Evolutionary conservation across 306 rosid genomes (phyloP), one percentile per base, ranked within the genome.

Genomic region (Aeschynomene evenia): DNA sequence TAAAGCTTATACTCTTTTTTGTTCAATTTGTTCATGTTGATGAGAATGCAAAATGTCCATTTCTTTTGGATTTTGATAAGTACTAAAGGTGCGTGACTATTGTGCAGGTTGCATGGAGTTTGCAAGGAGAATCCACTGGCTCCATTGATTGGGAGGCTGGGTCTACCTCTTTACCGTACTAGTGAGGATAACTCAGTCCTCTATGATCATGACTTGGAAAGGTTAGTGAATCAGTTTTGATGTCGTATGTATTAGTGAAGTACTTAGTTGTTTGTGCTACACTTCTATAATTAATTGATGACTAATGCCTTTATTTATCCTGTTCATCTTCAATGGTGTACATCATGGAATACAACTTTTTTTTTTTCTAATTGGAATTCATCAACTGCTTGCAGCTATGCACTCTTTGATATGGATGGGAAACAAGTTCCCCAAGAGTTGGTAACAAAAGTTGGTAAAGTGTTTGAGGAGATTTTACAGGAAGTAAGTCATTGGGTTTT

Each of bases 141-240:
- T 59, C 96, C 95, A 23, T 51, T 95, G 72, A 91, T 95, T 76
- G 96, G 97, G 68, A 91, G 86, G 76, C 72, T 95, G 60, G 99
- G 99, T 49, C 80, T 95, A 16, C 99, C 99, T 18, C 82, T 95
- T 3, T 95, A 95, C 81, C 97, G 97, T 34, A 95, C 99, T 18
- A 89, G 97, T 72, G 99, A 80, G 71, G 99, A 95, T 70, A 95
- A 95, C 68, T 95, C 99, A 57, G 99, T 95, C 70, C 85, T 95
- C 66, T 95, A 95, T 70, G 99, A 95, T 78, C 99, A 91, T 73
- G 99, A 95, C 74, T 86, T 95, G 70, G 99, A 95, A 73, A 95
- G 99, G 99, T 89, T 71, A 45, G 28, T 45, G 29, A 26, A 7
- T 53, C 43, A 15, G 15, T 42, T 75, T 63, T 76, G n/a, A 37